phyloP scores from a whole-genome alignment of 2,329 filamentous ascomycete genomes.

The Golovinomyces cichoracearum region DNA sequence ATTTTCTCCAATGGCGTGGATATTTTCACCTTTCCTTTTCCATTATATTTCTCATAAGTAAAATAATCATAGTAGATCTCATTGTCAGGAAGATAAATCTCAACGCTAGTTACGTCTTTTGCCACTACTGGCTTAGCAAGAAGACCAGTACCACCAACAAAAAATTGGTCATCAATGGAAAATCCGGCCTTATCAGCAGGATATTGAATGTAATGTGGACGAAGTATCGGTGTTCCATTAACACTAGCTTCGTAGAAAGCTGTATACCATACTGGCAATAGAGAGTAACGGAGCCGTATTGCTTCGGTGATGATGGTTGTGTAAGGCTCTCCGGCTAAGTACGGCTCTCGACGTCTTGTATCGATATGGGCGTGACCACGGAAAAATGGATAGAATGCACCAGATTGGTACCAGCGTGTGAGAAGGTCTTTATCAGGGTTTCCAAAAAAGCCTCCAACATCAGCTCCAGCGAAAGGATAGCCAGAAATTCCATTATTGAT shows the following conservation, averaged over 20 bases:
- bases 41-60: conserved; percentile 48
- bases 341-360: conserved; percentile 77
- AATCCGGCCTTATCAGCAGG: conserved; percentile 72
- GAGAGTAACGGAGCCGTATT: conserved; percentile 61
- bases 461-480: conserved; percentile 80
- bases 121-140: conserved; percentile 77
- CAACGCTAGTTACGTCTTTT: conserved; percentile 43
- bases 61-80: conserved; percentile 93
- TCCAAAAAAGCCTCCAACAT: conserved; percentile 94
- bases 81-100: conserved; percentile 69
- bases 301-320: conserved; percentile 67
- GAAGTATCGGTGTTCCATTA: conserved; percentile 63
- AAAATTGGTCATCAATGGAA: conserved; percentile 73
- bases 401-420: conserved; percentile 86
- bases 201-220: conserved; percentile 81
- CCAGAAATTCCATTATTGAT: conserved; percentile 78
- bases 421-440: conserved; percentile 83
- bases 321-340: conserved; percentile 63
- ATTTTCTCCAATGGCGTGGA: conserved; percentile 62
- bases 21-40: conserved; percentile 43
- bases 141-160: conserved; percentile 65
- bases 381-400: conserved; percentile 96
- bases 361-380: conserved; percentile 93
- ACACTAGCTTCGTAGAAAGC: conserved; percentile 75
- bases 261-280: conserved; percentile 89